phyloP scores from a whole-genome alignment of 805 yeast species.

The Candida xyloterini region DNA sequence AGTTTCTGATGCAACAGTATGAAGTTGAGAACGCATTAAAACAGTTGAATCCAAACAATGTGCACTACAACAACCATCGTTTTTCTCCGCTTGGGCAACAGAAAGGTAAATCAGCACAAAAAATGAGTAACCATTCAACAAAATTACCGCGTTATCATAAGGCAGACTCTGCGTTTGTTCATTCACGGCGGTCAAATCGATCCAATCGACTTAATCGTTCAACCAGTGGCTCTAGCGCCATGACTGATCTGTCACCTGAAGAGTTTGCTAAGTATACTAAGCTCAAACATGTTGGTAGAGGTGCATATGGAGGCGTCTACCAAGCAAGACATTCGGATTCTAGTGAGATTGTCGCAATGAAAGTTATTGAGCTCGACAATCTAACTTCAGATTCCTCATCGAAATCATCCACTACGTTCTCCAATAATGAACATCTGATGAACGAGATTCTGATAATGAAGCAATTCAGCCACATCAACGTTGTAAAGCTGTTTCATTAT shows the following conservation, averaged over 20 bases:
- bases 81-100: conserved; percentile 15
- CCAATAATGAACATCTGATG: conserved; percentile 40
- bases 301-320: conserved; percentile 89
- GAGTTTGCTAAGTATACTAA: conserved; percentile 43
- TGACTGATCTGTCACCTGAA: conserved; percentile 18
- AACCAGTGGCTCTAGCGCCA: conserved; percentile 3
- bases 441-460: conserved; percentile 67
- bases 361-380: conserved; percentile 17
- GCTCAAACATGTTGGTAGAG: conserved; percentile 72
- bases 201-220: background rate
- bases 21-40: conserved; percentile 10
- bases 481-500: conserved; percentile 67
- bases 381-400: conserved; percentile 4
- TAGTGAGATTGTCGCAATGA: conserved; percentile 25
- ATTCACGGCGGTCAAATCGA: background rate
- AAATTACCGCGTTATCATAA: conserved; percentile 3
- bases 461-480: conserved; percentile 61
- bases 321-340: conserved; percentile 22
- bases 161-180: background rate
- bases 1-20: conserved; percentile 10
- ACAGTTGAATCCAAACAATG: conserved; percentile 11
- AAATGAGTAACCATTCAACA: conserved; percentile 8
- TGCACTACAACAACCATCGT: conserved; percentile 14
- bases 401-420: conserved; percentile 2
- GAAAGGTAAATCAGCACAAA: background rate